A percentile compares a stretch with the other conserved stretches of the same genome.
Conservation (phyloP, 352 stramenopile genomes). For the Phytophthora citrophthora region DNA sequence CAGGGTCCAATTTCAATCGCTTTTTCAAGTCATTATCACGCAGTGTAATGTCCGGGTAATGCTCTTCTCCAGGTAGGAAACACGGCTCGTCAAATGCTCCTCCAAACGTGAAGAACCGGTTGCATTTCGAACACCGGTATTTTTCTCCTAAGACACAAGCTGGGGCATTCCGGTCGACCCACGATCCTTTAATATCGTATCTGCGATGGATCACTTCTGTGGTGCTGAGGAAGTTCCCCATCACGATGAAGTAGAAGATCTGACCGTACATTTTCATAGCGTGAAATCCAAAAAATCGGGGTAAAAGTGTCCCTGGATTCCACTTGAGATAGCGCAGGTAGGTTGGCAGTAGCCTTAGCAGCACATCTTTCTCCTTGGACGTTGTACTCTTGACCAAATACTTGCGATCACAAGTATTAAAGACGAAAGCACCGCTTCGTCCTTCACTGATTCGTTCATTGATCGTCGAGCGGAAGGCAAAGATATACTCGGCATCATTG, state of each 20-base stretch:
- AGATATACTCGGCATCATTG: constrained; percentile 81
- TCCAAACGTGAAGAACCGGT: constrained; percentile 84
- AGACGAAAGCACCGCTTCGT: constrained; percentile 89
- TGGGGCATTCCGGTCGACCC: constrained; percentile 85
- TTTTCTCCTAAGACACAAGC: constrained; percentile 79
- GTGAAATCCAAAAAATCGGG: constrained; percentile 90
- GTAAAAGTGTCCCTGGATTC: constrained; percentile 88
- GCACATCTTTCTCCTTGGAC: constrained; percentile 74
- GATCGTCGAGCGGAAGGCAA: constrained; percentile 79
- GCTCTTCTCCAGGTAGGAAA: constrained; percentile 63
- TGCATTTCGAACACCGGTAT: constrained; percentile 87
- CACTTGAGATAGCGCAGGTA: constrained; percentile 90
- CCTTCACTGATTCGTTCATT: constrained; percentile 92
- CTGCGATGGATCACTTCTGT: constrained; percentile 83
- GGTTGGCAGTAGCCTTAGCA: constrained; percentile 80
- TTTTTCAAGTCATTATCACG: constrained; percentile 91
- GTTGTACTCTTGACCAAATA: constrained; percentile 93
- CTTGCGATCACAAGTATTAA: constrained; percentile 89
- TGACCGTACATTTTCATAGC: constrained; percentile 93
- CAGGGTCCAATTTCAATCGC: constrained; percentile 67
- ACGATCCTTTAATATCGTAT: constrained; percentile 94
- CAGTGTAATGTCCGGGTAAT: constrained; percentile 85
- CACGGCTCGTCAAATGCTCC: constrained; percentile 47
- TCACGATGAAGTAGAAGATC: constrained; percentile 93
- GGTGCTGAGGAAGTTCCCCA: constrained; percentile 91